A percentile compares a stretch with the other conserved stretches of the same genome.
These are phyloP conservation scores for Thelonectria discophora DNA, from an alignment of 2,329 filamentous ascomycete species.

Conservation along the genomic window DNA sequence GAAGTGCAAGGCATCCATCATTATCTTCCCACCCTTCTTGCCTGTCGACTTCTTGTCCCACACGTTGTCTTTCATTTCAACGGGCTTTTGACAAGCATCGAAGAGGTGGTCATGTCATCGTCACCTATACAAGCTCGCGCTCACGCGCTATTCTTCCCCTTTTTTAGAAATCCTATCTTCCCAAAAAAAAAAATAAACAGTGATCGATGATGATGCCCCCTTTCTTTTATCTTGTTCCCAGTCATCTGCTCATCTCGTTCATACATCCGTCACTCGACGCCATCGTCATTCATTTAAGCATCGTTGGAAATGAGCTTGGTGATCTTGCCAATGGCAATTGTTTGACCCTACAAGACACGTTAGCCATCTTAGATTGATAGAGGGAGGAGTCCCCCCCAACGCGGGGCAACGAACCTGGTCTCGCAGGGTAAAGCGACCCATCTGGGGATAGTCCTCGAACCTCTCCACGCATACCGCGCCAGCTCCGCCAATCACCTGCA, in stretches of 20 bases:
- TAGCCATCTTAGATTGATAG: slow-evolving; percentile 36
- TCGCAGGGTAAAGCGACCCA: slow-evolving; percentile 89
- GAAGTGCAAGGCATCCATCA: slow-evolving; percentile 33
- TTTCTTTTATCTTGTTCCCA: slow-evolving; percentile 20
- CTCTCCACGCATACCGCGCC: slow-evolving; percentile 91
- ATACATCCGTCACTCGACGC: slow-evolving; percentile 17
- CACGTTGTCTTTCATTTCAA: slow-evolving; percentile 22
- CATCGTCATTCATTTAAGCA: slow-evolving; percentile 39
- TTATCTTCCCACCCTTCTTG: slow-evolving; percentile 28
- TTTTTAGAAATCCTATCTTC: slow-evolving; percentile 17
- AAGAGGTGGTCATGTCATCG: slow-evolving; percentile 30
- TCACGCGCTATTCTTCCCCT: slow-evolving; percentile 15
- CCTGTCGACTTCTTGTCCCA: slow-evolving; percentile 11
- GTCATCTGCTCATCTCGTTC: slow-evolving; percentile 26
- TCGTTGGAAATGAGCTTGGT: slow-evolving; percentile 76
- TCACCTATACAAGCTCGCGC: slow-evolving; percentile 35
- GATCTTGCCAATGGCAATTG: slow-evolving; percentile 99
- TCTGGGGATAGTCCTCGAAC: slow-evolving; percentile 95
- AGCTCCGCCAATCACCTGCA: slow-evolving; percentile 86
- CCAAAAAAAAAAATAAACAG: slow-evolving; percentile 26
- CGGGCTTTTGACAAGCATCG: slow-evolving; percentile 25
- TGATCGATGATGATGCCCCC: slow-evolving; percentile 27
- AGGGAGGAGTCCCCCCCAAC: slow-evolving; percentile 17
- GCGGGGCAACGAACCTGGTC: slow-evolving; percentile 71
- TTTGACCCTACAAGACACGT: slow-evolving; percentile 78